phyloP scores from a whole-genome alignment of 768 basidiomycete genomes.

The Boletus vermiculosoides region DNA sequence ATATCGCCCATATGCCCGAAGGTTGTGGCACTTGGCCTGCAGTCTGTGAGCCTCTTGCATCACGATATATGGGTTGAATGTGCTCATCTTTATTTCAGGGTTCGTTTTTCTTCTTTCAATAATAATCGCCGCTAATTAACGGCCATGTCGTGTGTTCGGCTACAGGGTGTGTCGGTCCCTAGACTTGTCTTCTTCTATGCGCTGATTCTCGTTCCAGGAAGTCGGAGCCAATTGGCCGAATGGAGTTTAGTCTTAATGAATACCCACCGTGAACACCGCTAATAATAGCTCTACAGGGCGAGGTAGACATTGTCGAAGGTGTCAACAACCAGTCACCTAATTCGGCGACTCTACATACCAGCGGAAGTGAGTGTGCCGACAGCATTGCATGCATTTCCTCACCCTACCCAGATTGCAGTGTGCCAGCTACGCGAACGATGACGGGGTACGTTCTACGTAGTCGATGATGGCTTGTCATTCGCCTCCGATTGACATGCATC shows the following conservation, averaged over 20 bases:
- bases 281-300: constrained; percentile 12
- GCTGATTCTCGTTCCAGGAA: constrained; percentile 14
- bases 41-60: constrained; percentile 23
- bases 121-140: neutral
- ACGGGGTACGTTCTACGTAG: constrained; percentile 25
- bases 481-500: neutral
- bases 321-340: constrained; percentile 28
- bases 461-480: neutral
- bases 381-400: neutral
- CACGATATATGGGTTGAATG: neutral
- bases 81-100: constrained; percentile 6
- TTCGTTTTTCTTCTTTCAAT: neutral
- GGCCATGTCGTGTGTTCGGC: neutral
- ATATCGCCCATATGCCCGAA: constrained; percentile 34
- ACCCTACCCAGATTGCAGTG: constrained; percentile 23
- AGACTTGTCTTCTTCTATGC: neutral
- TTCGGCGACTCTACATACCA: constrained; percentile 26
- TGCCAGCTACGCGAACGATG: constrained; percentile 25
- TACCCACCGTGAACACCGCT: neutral
- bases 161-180: neutral
- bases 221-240: constrained; percentile 21
- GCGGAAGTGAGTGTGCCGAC: constrained; percentile 6
- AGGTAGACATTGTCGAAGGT: constrained; percentile 32
- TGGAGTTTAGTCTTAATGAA: constrained; percentile 1
- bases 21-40: constrained; percentile 38